phyloP scores from a whole-genome alignment of 2,329 filamentous ascomycete genomes.

The Aspergillus piperis region DNA sequence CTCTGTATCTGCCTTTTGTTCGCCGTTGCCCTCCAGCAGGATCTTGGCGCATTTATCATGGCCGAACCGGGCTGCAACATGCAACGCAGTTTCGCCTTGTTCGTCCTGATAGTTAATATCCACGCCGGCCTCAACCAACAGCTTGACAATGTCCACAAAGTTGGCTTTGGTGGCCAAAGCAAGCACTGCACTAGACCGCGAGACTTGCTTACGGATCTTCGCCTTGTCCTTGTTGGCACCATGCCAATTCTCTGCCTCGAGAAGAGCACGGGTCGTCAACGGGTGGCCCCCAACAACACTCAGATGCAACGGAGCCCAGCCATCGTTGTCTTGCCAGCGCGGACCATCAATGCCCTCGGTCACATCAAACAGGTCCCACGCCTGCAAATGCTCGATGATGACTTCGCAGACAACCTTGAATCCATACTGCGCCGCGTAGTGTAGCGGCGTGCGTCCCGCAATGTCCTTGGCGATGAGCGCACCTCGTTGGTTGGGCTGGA shows the following conservation, averaged over 20 bases:
- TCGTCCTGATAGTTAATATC: constrained; percentile 93
- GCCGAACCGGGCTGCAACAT: constrained; percentile 86
- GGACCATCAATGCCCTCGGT: constrained; percentile 81
- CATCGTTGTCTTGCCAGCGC: constrained; percentile 90
- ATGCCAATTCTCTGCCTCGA: constrained; percentile 78
- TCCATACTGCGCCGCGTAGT: constrained; percentile 93
- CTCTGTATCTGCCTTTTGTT: constrained; percentile 75
- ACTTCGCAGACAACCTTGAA: constrained; percentile 88
- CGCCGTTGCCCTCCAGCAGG: constrained; percentile 68
- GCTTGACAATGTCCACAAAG: constrained; percentile 77
- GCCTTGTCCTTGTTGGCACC: constrained; percentile 64
- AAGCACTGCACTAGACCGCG: constrained; percentile 84
- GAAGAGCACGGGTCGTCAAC: constrained; percentile 76
- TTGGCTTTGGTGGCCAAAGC: constrained; percentile 87
- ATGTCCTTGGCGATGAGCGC: constrained; percentile 71
- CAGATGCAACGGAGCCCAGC: constrained; percentile 86
- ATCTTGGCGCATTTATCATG: constrained; percentile 77
- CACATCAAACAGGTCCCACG: constrained; percentile 84
- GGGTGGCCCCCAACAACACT: constrained; percentile 90
- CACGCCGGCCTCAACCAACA: constrained; percentile 85
- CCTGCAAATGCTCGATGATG: constrained; percentile 83
- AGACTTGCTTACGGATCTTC: constrained; percentile 67
- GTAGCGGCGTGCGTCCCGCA: constrained; percentile 80
- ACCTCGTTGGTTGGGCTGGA: constrained; percentile 66
- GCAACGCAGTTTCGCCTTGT: constrained; percentile 85